Conservation (phyloP, 23 red algal species). For the Gracilariopsis chorda region DNA sequence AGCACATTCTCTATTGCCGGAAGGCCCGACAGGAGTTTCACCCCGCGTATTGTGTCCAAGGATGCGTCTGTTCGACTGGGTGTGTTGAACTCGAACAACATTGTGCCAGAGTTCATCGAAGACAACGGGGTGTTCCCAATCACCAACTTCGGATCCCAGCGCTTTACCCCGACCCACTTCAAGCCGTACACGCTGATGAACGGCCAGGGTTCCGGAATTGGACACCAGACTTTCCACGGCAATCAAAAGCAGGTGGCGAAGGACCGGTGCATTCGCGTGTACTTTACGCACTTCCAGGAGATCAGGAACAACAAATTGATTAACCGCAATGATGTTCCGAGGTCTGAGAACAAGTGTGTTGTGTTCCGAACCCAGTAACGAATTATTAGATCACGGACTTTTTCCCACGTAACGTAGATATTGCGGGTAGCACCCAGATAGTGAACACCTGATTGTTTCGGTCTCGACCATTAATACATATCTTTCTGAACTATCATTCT, state of each 20-base stretch:
- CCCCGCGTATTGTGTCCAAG: neutral
- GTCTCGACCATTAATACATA: too few species aligned
- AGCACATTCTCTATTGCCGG: neutral
- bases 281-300: conserved; percentile 7
- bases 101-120: neutral
- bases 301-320: neutral
- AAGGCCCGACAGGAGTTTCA: neutral
- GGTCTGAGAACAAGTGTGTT: conserved; percentile 31
- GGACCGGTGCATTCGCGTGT: conserved; percentile 16
- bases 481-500: too few species aligned
- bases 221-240: conserved; percentile 9
- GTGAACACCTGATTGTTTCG: too few species aligned
- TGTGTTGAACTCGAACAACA: conserved; percentile 23
- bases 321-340: conserved; percentile 2
- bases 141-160: neutral
- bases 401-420: too few species aligned
- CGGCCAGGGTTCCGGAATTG: neutral
- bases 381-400: too few species aligned
- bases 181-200: neutral
- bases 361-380: conserved; percentile 13
- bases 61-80: neutral
- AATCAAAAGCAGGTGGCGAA: neutral
- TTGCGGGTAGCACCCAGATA: too few species aligned
- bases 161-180: conserved; percentile 22
- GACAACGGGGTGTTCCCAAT: neutral